Base-by-base conservation (phyloP, 345 rosid genomes). In the Cardamine chenopodiifolia region DNA sequence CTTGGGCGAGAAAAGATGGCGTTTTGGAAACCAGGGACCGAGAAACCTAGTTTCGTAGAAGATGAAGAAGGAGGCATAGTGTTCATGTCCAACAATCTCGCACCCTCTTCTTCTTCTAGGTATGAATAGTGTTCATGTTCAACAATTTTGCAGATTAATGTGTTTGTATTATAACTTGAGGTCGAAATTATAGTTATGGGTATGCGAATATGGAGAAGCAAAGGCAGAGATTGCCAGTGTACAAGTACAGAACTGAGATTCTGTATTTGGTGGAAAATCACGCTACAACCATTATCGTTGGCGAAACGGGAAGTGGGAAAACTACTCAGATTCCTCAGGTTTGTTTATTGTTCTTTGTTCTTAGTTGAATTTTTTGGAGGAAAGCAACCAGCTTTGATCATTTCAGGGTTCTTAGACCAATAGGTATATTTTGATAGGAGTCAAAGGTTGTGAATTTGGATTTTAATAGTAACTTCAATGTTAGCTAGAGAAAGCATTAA, bases 261-360 rank as follows among this genome's bases (percentile, higher is more conserved):
- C 83, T 95, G 18, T 95, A 95, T 78, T 75, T 92, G 80, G 96
- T 87, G 60, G 97, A 92, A 84, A 82, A 86, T 79, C 96, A 88
- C 61, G 97, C 90, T n/a, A 90, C 97, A n/a, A 90, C 96, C 58
- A 80, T 95, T 40, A 68, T 95, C 39, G 97, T 95, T 61, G 99
- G 99, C 19, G 99, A 95, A 83, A 95, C 98, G 49, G 99, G 99
- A 5, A 92, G 99, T 75, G 99, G 99, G 50, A 95, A 92, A 82
- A 95, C 99, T 70, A 94, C 97, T 5, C 99, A 91, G 77, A 92
- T 92, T 66, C 96, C 97, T 54, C 99, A 95, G 97, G 97, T 95
- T 71, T 65, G 22, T 58, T 50, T 37, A 14, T 32, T 5, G 7
- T 62, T 17, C n/a, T 31, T 48, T 65, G 44, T 5, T 49, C 37